A percentile compares a stretch with the other conserved stretches of the same genome.
Conservation (phyloP, 2,329 filamentous ascomycete genomes). For the Penicillium psychrosexuale region DNA sequence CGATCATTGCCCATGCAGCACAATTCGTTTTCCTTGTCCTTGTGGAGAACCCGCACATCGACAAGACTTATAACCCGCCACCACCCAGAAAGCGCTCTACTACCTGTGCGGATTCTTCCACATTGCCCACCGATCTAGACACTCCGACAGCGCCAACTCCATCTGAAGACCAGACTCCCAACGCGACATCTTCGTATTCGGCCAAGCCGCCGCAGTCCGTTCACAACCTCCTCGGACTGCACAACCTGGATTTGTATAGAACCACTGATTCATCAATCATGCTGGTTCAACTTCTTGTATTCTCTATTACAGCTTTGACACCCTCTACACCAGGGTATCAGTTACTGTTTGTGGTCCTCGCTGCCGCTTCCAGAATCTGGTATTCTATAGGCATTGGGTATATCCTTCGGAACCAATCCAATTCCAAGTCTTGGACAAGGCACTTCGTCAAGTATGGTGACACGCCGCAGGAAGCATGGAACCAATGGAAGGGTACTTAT, state of each 20-base stretch:
- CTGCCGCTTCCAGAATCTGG: slow-evolving; percentile 82
- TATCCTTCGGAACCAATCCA: slow-evolving; percentile 80
- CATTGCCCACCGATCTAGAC: slow-evolving; percentile 30
- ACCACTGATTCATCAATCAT: slow-evolving; percentile 79
- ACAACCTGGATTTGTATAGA: slow-evolving; percentile 84
- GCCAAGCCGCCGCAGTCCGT: slow-evolving; percentile 61
- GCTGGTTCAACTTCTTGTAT: slow-evolving; percentile 71
- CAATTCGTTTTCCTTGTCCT: slow-evolving; percentile 90
- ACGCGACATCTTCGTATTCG: slow-evolving; percentile 42
- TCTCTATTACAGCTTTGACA: slow-evolving; percentile 68
- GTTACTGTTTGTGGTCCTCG: slow-evolving; percentile 75
- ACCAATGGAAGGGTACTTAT: slow-evolving; percentile 95
- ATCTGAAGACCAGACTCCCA: slow-evolving; percentile 35
- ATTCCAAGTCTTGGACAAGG: slow-evolving; percentile 89
- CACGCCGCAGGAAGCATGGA: slow-evolving; percentile 85
- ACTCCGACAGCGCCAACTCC: slow-evolving; percentile 33
- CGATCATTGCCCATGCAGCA: slow-evolving; percentile 86
- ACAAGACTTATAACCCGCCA: slow-evolving; percentile 93
- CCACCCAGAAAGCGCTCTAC: slow-evolving; percentile 59
- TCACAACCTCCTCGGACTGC: slow-evolving; percentile 77
- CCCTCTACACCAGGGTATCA: slow-evolving; percentile 74
- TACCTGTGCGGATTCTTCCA: slow-evolving; percentile 30
- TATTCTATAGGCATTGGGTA: slow-evolving; percentile 84
- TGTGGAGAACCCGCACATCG: slow-evolving; percentile 96
- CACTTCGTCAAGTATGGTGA: slow-evolving; percentile 98